phyloP scores from a whole-genome alignment of 176 grass and related monocot species.

The Oryza coarctata region DNA sequence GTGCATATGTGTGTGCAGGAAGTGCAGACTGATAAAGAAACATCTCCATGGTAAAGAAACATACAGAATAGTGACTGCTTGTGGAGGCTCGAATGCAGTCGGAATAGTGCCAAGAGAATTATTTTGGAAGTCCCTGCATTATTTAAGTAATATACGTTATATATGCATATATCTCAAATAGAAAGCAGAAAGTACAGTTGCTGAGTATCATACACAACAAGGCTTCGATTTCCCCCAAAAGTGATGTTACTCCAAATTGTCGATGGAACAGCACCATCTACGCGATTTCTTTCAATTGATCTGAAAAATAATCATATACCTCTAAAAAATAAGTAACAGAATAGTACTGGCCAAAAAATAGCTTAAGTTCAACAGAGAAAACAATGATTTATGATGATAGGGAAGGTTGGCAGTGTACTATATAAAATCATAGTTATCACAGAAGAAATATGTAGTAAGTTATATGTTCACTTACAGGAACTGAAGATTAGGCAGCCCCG shows the following conservation, averaged over 20 bases:
- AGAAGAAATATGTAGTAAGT: background rate
- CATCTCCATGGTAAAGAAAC: slow-evolving; percentile 37
- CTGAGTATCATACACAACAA: slow-evolving; percentile 72
- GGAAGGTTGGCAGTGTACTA: background rate
- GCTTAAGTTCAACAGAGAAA: slow-evolving; percentile 10
- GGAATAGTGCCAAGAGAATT: slow-evolving; percentile 72
- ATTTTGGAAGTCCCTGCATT: slow-evolving; percentile 82
- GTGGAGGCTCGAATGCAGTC: slow-evolving; percentile 49
- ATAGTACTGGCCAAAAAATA: background rate
- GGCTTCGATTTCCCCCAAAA: slow-evolving; percentile 58
- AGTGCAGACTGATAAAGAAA: slow-evolving; percentile 19
- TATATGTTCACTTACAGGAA: slow-evolving; percentile 62
- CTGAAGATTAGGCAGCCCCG: slow-evolving; percentile 76
- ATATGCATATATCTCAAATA: slow-evolving; percentile 23
- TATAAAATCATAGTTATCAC: background rate
- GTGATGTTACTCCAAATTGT: slow-evolving; percentile 71
- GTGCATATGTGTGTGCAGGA: background rate
- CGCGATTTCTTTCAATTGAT: slow-evolving; percentile 51
- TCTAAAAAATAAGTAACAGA: slow-evolving; percentile 22
- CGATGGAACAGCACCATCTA: slow-evolving; percentile 53
- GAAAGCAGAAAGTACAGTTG: slow-evolving; percentile 15
- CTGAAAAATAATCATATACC: slow-evolving; percentile 48
- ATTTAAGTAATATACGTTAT: slow-evolving; percentile 32
- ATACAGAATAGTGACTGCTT: slow-evolving; percentile 68
- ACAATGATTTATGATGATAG: background rate